These are phyloP conservation scores for Stentor roeselii DNA, from an alignment of 73 alveolate species.

Conservation along the genomic window DNA sequence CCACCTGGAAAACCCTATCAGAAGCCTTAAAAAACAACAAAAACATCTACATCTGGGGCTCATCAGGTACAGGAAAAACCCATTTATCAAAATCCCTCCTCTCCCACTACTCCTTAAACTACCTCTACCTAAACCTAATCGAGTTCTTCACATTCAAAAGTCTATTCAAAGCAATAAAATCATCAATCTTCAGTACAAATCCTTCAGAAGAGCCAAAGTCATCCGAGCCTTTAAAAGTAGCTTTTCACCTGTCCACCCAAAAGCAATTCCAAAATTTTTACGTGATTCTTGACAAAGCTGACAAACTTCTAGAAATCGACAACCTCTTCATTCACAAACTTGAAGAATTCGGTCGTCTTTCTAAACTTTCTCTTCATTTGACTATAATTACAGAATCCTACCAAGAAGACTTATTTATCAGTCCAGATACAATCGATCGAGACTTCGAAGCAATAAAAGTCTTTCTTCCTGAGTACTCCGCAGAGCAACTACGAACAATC, in stretches of 20 bases:
- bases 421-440: slow-evolving; percentile 14
- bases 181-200: neutral
- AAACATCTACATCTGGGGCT: neutral
- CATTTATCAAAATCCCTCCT: neutral
- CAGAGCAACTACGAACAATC: neutral
- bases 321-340: neutral
- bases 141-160: neutral
- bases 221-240: neutral
- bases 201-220: neutral
- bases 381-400: neutral
- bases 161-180: neutral
- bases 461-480: neutral
- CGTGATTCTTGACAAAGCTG: neutral
- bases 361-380: neutral
- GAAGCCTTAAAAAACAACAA: neutral
- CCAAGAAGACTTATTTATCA: slow-evolving; percentile 4
- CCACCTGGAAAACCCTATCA: neutral
- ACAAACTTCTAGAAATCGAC: neutral
- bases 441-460: neutral
- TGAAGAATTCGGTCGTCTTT: neutral
- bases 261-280: neutral
- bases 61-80: slow-evolving; percentile 12
- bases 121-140: neutral
- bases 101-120: neutral
- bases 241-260: neutral